A percentile compares a stretch with the other conserved stretches of the same genome.
phyloP scores from a whole-genome alignment of 768 basidiomycete species.

The Pleurotus tuber-regium region DNA sequence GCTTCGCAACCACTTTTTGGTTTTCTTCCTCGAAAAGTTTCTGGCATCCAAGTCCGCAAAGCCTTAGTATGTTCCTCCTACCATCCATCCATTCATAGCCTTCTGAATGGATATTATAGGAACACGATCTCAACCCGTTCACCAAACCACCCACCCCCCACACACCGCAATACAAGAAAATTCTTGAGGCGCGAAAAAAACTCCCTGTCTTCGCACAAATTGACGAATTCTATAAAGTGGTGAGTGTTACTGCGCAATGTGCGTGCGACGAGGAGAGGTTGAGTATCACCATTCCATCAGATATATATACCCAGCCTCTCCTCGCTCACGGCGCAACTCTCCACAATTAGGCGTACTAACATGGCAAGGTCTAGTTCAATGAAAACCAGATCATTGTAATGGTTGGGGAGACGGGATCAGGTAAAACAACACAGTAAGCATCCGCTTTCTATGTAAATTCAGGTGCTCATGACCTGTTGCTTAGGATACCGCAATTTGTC shows the following conservation, averaged over 20 bases:
- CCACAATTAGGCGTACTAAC: background rate
- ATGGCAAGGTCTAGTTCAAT: slow-evolving; percentile 45
- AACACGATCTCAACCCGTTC: slow-evolving; percentile 84
- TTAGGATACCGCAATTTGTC: slow-evolving; percentile 94
- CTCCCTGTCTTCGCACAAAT: slow-evolving; percentile 91
- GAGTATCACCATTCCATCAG: background rate
- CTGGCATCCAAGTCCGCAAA: slow-evolving; percentile 58
- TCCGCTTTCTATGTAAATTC: background rate
- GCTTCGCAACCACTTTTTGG: slow-evolving; percentile 67
- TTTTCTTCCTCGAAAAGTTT: slow-evolving; percentile 68
- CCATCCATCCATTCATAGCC: slow-evolving; percentile 2
- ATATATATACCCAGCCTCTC: background rate
- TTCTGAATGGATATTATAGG: slow-evolving; percentile 39
- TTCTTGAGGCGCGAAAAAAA: slow-evolving; percentile 80
- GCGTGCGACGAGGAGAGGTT: slow-evolving; percentile 8
- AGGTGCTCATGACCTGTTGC: slow-evolving; percentile 6
- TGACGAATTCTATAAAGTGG: slow-evolving; percentile 86
- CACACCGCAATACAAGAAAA: slow-evolving; percentile 79
- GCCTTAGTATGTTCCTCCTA: slow-evolving; percentile 60
- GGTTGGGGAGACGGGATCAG: slow-evolving; percentile 94
- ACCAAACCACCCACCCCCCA: slow-evolving; percentile 63
- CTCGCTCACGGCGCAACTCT: background rate
- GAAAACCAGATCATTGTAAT: slow-evolving; percentile 85
- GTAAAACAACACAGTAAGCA: slow-evolving; percentile 92
- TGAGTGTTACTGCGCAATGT: no score